These are phyloP conservation scores for Parasitella parasitica DNA, from an alignment of 371 early-diverging fungal genomes.

Conservation along the genomic window DNA sequence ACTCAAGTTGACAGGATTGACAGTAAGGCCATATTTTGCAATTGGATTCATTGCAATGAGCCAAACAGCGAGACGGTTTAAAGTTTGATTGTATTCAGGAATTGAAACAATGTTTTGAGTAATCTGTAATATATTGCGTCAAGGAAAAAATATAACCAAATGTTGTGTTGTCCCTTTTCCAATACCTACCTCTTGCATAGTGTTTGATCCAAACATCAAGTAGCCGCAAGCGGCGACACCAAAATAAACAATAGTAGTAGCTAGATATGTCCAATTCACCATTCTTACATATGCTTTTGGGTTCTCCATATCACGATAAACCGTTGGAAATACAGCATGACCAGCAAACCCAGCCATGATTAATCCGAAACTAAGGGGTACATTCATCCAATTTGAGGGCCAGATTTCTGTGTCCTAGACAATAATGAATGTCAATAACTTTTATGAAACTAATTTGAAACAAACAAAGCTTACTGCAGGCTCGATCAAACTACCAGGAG, in stretches of 20 bases:
- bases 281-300: constrained; percentile 38
- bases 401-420: constrained; percentile 36
- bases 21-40: constrained; percentile 66
- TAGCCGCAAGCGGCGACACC: constrained; percentile 61
- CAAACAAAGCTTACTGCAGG: constrained; percentile 45
- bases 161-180: background rate
- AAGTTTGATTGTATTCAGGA: constrained; percentile 53
- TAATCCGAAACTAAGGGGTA: constrained; percentile 43
- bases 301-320: constrained; percentile 50
- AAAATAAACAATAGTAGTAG: constrained; percentile 35
- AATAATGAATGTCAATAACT: background rate
- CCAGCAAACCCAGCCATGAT: constrained; percentile 54
- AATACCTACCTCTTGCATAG: constrained; percentile 65
- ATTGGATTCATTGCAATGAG: constrained; percentile 70
- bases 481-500: constrained; percentile 63
- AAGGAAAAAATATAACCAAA: background rate
- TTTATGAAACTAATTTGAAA: background rate
- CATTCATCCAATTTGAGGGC: constrained; percentile 30
- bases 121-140: constrained; percentile 38
- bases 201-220: constrained; percentile 71
- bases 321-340: constrained; percentile 49
- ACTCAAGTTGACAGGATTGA: constrained; percentile 61
- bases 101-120: constrained; percentile 67
- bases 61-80: constrained; percentile 59
- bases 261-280: constrained; percentile 47